Evolutionary conservation across 192 early-diverging fungal genomes (phyloP).

Genomic region (Gaertneriomyces semiglobifer): DNA sequence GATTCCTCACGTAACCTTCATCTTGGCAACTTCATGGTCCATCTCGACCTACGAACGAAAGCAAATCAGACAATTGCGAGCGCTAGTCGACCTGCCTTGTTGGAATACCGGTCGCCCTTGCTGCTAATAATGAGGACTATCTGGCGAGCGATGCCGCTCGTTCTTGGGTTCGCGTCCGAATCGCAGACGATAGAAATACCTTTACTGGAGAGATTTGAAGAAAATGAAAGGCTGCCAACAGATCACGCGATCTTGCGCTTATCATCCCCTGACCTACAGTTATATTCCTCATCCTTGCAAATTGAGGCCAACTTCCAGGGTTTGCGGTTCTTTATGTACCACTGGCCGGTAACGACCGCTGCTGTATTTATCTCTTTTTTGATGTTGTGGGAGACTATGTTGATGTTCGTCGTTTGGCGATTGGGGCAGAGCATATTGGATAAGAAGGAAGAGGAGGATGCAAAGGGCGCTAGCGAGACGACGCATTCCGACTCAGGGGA

Average conservation of each 20-base stretch:
- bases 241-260: conserved; percentile 48
- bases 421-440: conserved; percentile 13
- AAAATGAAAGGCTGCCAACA: conserved; percentile 45
- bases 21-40: conserved; percentile 68
- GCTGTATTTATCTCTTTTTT: conserved; percentile 52
- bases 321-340: conserved; percentile 72
- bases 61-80: conserved; percentile 32
- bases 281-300: conserved; percentile 45
- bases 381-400: conserved; percentile 50
- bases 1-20: conserved; percentile 56
- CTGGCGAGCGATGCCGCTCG: conserved; percentile 43
- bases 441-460: not conserved
- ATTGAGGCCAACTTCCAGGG: conserved; percentile 64
- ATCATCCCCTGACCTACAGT: conserved; percentile 48
- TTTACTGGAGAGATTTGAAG: conserved; percentile 53
- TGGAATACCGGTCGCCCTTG: conserved; percentile 42
- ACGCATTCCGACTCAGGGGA: not conserved
- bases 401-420: conserved; percentile 33
- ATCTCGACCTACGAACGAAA: conserved; percentile 46
- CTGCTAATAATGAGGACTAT: conserved; percentile 33
- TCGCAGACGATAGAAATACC: conserved; percentile 41
- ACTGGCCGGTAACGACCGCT: conserved; percentile 63
- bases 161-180: conserved; percentile 46
- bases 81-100: conserved; percentile 46
- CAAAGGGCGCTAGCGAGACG: not conserved